Conservation (phyloP, 768 basidiomycete species). For the Boletus barrowsii region DNA sequence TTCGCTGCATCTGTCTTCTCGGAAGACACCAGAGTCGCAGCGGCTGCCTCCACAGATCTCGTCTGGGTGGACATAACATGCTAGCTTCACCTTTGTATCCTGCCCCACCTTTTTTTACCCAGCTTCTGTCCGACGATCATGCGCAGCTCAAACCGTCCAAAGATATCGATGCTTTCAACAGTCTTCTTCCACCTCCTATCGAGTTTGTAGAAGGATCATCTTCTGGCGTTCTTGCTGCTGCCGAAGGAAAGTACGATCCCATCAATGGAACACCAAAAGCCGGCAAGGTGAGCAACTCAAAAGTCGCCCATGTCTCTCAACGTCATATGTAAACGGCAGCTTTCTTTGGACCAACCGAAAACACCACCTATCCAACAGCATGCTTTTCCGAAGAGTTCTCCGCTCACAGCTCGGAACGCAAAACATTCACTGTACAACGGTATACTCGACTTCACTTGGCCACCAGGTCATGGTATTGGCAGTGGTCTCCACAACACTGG, state of each 20-base stretch:
- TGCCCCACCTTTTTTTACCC: constrained; percentile 47
- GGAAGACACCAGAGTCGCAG: constrained; percentile 4
- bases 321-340: constrained; percentile 3
- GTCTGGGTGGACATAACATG: constrained; percentile 42
- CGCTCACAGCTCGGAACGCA: constrained; percentile 18
- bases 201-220: constrained; percentile 87
- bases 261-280: constrained; percentile 68
- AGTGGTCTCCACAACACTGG: constrained; percentile 79
- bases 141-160: constrained; percentile 62
- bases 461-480: constrained; percentile 44
- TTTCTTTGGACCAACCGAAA: constrained; percentile 21
- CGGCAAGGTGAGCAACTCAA: constrained; percentile 41
- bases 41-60: not conserved
- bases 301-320: not conserved
- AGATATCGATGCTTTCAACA: constrained; percentile 74
- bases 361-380: constrained; percentile 26
- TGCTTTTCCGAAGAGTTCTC: constrained; percentile 28
- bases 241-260: constrained; percentile 76
- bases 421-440: constrained; percentile 47
- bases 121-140: constrained; percentile 48
- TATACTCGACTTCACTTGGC: constrained; percentile 65
- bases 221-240: constrained; percentile 65
- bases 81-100: constrained; percentile 64
- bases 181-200: constrained; percentile 72
- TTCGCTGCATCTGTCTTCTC: constrained; percentile 5